Evolutionary conservation across 2,329 filamentous ascomycete species (phyloP).

Genomic region (Podosphaera aphanis): DNA sequence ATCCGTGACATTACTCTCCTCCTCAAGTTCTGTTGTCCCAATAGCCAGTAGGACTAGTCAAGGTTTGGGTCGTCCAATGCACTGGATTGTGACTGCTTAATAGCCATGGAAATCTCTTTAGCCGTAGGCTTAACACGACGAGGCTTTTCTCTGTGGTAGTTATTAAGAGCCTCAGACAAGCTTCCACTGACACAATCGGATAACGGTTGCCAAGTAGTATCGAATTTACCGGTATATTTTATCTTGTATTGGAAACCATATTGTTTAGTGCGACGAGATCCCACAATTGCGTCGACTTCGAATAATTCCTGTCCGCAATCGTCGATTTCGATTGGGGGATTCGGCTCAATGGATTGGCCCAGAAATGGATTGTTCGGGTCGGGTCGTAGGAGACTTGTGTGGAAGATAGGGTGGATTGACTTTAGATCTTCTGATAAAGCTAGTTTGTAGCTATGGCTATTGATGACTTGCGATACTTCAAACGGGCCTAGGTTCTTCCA

Average conservation of each 20-base stretch:
- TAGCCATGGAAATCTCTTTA: background rate
- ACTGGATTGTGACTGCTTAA: too few species aligned
- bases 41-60: too few species aligned
- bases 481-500: conserved; percentile 2
- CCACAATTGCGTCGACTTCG: too few species aligned
- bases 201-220: background rate
- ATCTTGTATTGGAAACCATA: too few species aligned
- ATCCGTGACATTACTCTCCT: too few species aligned
- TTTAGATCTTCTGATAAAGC: conserved; percentile 1
- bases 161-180: background rate
- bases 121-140: background rate
- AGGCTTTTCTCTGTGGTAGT: background rate
- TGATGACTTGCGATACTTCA: background rate
- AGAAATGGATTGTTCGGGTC: background rate
- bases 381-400: conserved; percentile 1
- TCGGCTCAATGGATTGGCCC: background rate
- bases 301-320: background rate
- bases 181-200: background rate
- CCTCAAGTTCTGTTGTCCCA: too few species aligned
- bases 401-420: conserved; percentile 1
- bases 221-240: background rate
- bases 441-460: conserved; percentile 1
- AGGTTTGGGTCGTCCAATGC: too few species aligned
- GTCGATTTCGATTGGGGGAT: background rate
- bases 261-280: too few species aligned